Evolutionary conservation across 495 filamentous ascomycete genomes (phyloP).

Genomic region (Podospora fimiseda): DNA sequence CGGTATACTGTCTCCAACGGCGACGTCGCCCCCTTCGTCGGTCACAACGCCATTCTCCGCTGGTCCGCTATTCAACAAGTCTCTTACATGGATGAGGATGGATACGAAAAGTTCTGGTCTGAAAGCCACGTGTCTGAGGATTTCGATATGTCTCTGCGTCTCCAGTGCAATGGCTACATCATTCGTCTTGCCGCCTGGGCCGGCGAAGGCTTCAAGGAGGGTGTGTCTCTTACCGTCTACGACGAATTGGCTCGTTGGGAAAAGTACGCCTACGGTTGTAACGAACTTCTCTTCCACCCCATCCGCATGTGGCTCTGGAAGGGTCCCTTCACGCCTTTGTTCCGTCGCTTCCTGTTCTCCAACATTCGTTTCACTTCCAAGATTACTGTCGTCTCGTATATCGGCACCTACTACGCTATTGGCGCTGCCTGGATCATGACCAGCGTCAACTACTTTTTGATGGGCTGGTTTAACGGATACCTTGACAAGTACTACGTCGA

Average conservation of each 20-base stretch:
- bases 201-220: slow-evolving; percentile 74
- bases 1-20: slow-evolving; percentile 73
- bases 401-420: slow-evolving; percentile 84
- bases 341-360: slow-evolving; percentile 62
- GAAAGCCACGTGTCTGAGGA: slow-evolving; percentile 78
- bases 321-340: slow-evolving; percentile 69
- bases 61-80: slow-evolving; percentile 76
- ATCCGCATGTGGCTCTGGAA: slow-evolving; percentile 56
- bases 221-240: slow-evolving; percentile 78
- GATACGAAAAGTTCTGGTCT: slow-evolving; percentile 77
- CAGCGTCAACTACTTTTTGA: slow-evolving; percentile 67
- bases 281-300: slow-evolving; percentile 74
- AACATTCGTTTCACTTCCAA: slow-evolving; percentile 74
- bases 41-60: slow-evolving; percentile 73
- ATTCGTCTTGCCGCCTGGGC: slow-evolving; percentile 69
- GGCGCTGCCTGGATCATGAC: slow-evolving; percentile 76
- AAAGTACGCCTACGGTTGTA: slow-evolving; percentile 85
- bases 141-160: slow-evolving; percentile 78
- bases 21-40: slow-evolving; percentile 75
- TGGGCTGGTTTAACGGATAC: slow-evolving; percentile 68
- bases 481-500: slow-evolving; percentile 71
- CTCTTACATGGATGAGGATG: slow-evolving; percentile 59
- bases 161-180: slow-evolving; percentile 66
- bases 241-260: slow-evolving; percentile 80
- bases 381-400: slow-evolving; percentile 74